Base-by-base conservation (phyloP, 2,329 filamentous ascomycete species). In the Ampelomyces quisqualis region DNA sequence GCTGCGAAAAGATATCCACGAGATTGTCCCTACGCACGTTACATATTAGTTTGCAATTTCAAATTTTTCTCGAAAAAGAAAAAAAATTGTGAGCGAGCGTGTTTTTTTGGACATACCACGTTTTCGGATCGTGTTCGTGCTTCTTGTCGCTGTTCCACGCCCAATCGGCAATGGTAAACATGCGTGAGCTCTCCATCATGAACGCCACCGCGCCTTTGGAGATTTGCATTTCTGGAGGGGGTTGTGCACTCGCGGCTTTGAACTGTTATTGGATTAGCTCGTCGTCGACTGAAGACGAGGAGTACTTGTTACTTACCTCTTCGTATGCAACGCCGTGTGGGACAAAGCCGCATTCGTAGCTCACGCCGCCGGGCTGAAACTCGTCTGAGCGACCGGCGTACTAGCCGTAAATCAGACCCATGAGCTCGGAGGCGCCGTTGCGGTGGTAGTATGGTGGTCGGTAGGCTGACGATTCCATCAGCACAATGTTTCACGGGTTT, bases 261-360 rank as follows among this genome's bases (percentile, higher is more conserved):
- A 82, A 66, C 37, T 52, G 23, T 7, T 9, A 13, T 1, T 1
- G 2, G 13, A 18, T 49, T 14, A 45, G 30, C 13, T 31, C 5
- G 7, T 10, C 14, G 3, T 2, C 13, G 4, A 10, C 13, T 11
- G 10, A 7, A 8, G 18, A 18, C 6, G 6, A 14, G 15, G 10
- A n/a, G 5, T 11, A 1, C 23, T 6, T 6, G n/a, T 9, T 8
- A 29, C 41, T 21, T 26, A 50, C 45, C 36, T 77, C 71, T 54
- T 80, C 75, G 46, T 80, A 79, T 0, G 79, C 78, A 36, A 70
- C 70, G 17, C 81, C 81, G 62, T 84, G 85, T 0, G 81, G 83
- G 50, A 81, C 83, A 80, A 87, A 88, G 11, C 84, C 53, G 57
- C 86, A 87, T 62, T 88, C 84, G 67, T 83, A 65, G 61, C 75